Conservation (phyloP, 2,329 filamentous ascomycete species). For the Zasmidium citrigriseum region DNA sequence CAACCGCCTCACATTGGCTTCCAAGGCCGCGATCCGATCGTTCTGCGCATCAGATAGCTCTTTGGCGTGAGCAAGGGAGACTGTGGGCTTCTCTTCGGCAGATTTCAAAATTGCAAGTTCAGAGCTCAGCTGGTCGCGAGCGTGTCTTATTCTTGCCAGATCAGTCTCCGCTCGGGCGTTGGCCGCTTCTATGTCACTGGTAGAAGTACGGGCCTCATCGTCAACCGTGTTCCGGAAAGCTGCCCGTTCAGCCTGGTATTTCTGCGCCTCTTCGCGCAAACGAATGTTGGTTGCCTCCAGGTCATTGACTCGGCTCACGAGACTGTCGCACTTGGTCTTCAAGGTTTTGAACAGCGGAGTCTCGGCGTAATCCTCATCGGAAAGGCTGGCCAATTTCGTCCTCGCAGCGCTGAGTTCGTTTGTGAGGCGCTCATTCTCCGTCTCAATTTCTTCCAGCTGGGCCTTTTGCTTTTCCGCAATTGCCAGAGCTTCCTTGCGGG, state of each 20-base stretch:
- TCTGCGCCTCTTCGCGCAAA: conserved; percentile 80
- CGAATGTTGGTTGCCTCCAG: conserved; percentile 86
- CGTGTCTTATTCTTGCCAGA: conserved; percentile 78
- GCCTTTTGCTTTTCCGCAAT: conserved; percentile 81
- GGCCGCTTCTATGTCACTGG: conserved; percentile 78
- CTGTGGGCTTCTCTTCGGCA: conserved; percentile 73
- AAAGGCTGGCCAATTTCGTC: conserved; percentile 67
- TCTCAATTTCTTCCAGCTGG: conserved; percentile 76
- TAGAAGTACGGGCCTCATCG: conserved; percentile 70
- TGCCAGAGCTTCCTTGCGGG: conserved; percentile 76
- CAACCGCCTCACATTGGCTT: conserved; percentile 78
- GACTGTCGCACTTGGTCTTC: conserved; percentile 86
- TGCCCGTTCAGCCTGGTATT: conserved; percentile 80
- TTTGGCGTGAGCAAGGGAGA: conserved; percentile 70
- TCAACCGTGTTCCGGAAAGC: conserved; percentile 79
- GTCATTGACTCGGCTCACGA: conserved; percentile 88
- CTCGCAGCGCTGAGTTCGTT: conserved; percentile 78
- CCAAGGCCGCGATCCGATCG: conserved; percentile 76
- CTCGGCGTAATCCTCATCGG: conserved; percentile 90
- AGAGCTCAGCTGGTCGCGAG: conserved; percentile 80
- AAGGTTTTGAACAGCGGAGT: conserved; percentile 93
- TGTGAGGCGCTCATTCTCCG: conserved; percentile 72
- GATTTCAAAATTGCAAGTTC: conserved; percentile 79
- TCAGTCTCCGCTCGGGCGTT: conserved; percentile 80
- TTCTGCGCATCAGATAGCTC: conserved; percentile 79